Evolutionary conservation across 179 eudicot species (phyloP).

Genomic region (Drosera spatulata): DNA sequence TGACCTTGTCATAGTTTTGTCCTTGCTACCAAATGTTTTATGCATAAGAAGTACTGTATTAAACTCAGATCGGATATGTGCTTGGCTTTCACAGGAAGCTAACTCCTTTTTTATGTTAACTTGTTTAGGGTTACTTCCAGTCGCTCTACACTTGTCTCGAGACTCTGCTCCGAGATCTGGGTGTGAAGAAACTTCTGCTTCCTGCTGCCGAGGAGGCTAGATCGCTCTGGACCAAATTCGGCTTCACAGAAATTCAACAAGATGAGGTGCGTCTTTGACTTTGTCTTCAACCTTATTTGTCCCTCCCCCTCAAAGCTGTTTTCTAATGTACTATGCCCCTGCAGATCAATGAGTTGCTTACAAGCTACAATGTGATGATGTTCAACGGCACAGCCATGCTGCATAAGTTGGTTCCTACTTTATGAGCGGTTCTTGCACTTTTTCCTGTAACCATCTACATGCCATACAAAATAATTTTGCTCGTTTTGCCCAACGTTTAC

Average conservation of each 20-base stretch:
- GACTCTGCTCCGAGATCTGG: constrained; percentile 23
- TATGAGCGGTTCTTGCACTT: background rate
- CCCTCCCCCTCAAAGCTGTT: background rate
- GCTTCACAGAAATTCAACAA: constrained; percentile 22
- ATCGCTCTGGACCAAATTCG: constrained; percentile 46
- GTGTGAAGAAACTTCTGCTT: constrained; percentile 30
- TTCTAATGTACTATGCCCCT: background rate
- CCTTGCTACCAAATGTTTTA: too few relatives aligned
- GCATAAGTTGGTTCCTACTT: constrained; percentile 29
- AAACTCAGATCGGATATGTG: too few relatives aligned
- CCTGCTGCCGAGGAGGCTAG: constrained; percentile 54
- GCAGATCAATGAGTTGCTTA: constrained; percentile 39
- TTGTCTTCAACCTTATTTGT: background rate
- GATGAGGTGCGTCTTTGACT: constrained; percentile 12
- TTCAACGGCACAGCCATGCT: constrained; percentile 66
- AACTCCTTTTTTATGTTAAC: too few relatives aligned
- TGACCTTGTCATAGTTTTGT: too few relatives aligned
- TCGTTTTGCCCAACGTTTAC: too few relatives aligned
- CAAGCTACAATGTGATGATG: constrained; percentile 32
- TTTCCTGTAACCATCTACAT: too few relatives aligned
- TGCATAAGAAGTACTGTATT: background rate
- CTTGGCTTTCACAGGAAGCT: too few relatives aligned
- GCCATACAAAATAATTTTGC: too few relatives aligned
- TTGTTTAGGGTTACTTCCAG: constrained; percentile 45
- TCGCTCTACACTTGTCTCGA: constrained; percentile 38